Conservation (phyloP, 345 rosid genomes). For the Populus simonii region DNA sequence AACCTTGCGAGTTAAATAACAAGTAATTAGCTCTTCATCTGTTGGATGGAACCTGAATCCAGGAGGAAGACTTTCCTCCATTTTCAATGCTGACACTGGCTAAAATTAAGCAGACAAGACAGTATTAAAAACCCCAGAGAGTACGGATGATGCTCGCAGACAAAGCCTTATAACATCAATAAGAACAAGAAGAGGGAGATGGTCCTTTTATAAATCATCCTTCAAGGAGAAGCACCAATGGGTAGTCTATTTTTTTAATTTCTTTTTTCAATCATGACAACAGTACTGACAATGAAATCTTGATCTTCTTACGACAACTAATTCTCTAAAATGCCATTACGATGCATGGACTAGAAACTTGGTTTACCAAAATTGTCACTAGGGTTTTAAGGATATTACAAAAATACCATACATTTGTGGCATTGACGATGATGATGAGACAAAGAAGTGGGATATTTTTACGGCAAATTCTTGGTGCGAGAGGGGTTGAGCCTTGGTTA, state of each 20-base stretch:
- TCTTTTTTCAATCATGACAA: conserved; percentile 33
- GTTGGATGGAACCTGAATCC: conserved; percentile 98
- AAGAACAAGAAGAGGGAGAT: conserved; percentile 14
- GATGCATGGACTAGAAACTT: not conserved
- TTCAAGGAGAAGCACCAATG: conserved; percentile 57
- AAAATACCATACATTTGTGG: conserved; percentile 10
- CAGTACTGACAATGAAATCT: conserved; percentile 57
- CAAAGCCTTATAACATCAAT: conserved; percentile 7
- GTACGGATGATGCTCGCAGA: conserved; percentile 11
- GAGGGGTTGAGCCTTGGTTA: conserved; percentile 49
- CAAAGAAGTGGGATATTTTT: not conserved
- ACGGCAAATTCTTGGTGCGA: conserved; percentile 30
- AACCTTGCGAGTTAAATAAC: conserved; percentile 64
- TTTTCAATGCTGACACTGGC: not conserved
- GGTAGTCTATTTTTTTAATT: conserved; percentile 8
- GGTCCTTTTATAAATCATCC: conserved; percentile 24
- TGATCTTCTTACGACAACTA: not conserved
- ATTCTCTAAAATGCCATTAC: conserved; percentile 17
- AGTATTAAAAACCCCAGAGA: not conserved
- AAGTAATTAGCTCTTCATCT: conserved; percentile 92
- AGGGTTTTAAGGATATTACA: conserved; percentile 7
- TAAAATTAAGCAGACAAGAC: not conserved
- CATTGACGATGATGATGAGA: conserved; percentile 4
- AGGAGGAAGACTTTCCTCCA: conserved; percentile 92
- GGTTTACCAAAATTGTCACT: conserved; percentile 8